Evolutionary conservation across 768 basidiomycete genomes (phyloP), one percentile per base, ranked within the genome.

Genomic region (Fomitopsis serialis): DNA sequence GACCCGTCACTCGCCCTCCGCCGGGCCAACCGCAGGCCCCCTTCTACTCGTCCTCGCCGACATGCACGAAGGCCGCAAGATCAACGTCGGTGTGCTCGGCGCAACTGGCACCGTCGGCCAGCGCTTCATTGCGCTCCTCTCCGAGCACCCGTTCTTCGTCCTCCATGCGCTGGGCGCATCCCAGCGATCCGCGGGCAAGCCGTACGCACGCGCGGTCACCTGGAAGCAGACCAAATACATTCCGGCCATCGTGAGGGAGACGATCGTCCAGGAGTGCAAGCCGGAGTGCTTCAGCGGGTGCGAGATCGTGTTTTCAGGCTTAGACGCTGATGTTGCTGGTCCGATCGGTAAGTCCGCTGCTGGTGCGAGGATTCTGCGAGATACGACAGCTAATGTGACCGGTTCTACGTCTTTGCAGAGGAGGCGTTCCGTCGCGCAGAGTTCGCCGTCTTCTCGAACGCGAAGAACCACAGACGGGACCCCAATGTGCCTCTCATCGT

Each of bases 81-180:
- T 76, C 57, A 74, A 72, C 42, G 89, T 95, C 54, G 92, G 90
- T 55, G 74, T 95, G 45, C 76, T 94, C 9, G 92, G 92, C 29
- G 92, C 92, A 1, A 95, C 92, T 0, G 92, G 96, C 53, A 97
- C 92, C 45, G 96, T 98, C 46, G 95, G 96, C 22, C 96, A 98
- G 70, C 82, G 94, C 37, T 99, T 98, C 70, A 89, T 98, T 69
- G 78, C 83, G 47, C 83, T 98, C 45, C 86, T 99, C 45, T 76
- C 91, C 3, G 66, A 73, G 7, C 97, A 99, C 66, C 94, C 96
- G 0, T 98, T 87, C 83, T 98, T 99, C 70, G 72, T 75, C 54
- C 77, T 98, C 59, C 84, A 87, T 67, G 85, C 82, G 0, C 80
- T 99, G 40, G 96, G 95, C 37, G 97, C 97, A 42, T 96, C 92